Percentiles rank a stretch among this genome's conserved stretches.
Conservation (phyloP, 371 early-diverging fungal species). For the Catenaria anguillulae region DNA sequence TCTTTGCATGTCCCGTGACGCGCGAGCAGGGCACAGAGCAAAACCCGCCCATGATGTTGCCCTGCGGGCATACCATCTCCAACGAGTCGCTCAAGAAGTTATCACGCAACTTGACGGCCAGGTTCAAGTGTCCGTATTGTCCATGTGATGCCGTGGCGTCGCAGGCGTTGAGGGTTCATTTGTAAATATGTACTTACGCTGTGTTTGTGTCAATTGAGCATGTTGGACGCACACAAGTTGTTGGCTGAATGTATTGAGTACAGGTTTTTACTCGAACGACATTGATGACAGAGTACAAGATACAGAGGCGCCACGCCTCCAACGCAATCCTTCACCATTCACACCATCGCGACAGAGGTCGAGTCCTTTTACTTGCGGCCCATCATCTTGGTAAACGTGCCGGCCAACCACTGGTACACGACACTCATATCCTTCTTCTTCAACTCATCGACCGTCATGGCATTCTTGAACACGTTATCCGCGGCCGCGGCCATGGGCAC, state of each 20-base stretch:
- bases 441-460: slow-evolving; percentile 22
- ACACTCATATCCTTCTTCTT: slow-evolving; percentile 38
- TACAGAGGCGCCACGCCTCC: no score
- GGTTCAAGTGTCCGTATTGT: slow-evolving; percentile 95
- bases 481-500: slow-evolving; percentile 60
- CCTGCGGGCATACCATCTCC: slow-evolving; percentile 93
- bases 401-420: slow-evolving; percentile 49
- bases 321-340: no score
- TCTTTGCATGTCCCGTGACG: slow-evolving; percentile 94
- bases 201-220: no score
- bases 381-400: not conserved
- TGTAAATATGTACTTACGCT: no score
- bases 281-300: no score
- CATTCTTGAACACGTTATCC: slow-evolving; percentile 52
- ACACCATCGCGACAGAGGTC: no score
- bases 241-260: no score
- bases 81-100: slow-evolving; percentile 72
- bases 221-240: no score
- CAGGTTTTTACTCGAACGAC: no score
- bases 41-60: slow-evolving; percentile 97
- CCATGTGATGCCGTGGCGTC: slow-evolving; percentile 62
- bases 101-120: slow-evolving; percentile 34
- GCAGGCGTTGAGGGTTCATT: slow-evolving; percentile 64
- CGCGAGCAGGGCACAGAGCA: slow-evolving; percentile 83
- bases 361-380: no score